phyloP scores from a whole-genome alignment of 192 early-diverging fungal species.

The Coemansia sp. region DNA sequence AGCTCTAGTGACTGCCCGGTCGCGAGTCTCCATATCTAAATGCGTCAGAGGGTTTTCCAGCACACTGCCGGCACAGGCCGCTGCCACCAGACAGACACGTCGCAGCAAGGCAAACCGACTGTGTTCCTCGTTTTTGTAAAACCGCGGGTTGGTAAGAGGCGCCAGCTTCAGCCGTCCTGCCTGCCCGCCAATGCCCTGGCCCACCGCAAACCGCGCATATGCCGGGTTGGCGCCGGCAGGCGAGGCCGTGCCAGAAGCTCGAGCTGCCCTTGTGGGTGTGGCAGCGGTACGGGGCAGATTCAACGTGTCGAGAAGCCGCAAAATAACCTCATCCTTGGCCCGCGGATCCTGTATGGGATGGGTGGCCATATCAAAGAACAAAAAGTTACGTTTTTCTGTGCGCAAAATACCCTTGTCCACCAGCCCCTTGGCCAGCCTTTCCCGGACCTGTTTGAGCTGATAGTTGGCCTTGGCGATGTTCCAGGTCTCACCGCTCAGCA shows the following conservation, averaged over 20 bases:
- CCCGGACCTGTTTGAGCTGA: conserved; percentile 96
- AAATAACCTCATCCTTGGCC: conserved; percentile 85
- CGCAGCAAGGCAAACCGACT: conserved; percentile 61
- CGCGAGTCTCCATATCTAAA: conserved; percentile 80
- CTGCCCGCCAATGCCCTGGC: conserved; percentile 46
- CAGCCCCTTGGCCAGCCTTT: conserved; percentile 91
- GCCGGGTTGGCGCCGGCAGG: background rate
- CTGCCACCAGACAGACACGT: conserved; percentile 86
- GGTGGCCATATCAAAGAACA: conserved; percentile 97
- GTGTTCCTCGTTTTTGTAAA: conserved; percentile 33
- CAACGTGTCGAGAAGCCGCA: conserved; percentile 75
- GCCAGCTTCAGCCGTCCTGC: conserved; percentile 24
- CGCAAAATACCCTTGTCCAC: conserved; percentile 98
- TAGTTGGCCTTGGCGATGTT: conserved; percentile 95
- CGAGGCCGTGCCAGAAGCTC: conserved; percentile 48
- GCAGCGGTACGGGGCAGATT: conserved; percentile 66
- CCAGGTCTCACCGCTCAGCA: conserved; percentile 99
- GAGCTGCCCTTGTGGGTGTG: conserved; percentile 50
- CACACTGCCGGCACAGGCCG: conserved; percentile 96
- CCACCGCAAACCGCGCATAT: conserved; percentile 13
- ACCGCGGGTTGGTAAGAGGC: conserved; percentile 28
- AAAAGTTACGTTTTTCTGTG: conserved; percentile 93
- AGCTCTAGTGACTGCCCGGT: conserved; percentile 82
- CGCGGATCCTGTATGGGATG: conserved; percentile 88
- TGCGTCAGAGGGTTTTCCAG: conserved; percentile 89